phyloP scores from a whole-genome alignment of 2,329 filamentous ascomycete genomes.

The Lecanosticta acicola region DNA sequence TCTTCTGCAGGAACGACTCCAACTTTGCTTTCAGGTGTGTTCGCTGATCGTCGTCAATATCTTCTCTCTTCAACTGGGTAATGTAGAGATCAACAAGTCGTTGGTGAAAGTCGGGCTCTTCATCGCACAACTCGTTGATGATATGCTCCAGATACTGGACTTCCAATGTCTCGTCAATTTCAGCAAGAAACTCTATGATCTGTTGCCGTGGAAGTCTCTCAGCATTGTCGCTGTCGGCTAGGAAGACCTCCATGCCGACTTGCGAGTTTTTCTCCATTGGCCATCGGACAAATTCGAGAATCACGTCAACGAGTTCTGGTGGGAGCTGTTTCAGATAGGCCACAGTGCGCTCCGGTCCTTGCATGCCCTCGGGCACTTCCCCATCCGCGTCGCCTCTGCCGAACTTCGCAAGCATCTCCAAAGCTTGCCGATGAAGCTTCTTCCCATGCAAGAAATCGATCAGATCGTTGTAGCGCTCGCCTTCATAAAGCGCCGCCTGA shows the following conservation, averaged over 20 bases:
- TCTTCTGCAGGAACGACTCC: conserved; percentile 68
- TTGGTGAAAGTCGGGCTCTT: conserved; percentile 82
- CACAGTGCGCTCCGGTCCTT: conserved; percentile 77
- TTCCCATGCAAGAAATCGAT: conserved; percentile 98
- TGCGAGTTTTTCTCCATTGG: conserved; percentile 66
- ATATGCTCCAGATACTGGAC: conserved; percentile 85
- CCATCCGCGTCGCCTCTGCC: conserved; percentile 53
- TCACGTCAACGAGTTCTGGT: conserved; percentile 80
- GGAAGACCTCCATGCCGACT: conserved; percentile 85
- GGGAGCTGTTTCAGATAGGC: conserved; percentile 85
- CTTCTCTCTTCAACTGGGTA: conserved; percentile 41
- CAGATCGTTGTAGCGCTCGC: conserved; percentile 81
- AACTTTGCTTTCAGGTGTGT: conserved; percentile 51
- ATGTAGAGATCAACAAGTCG: conserved; percentile 69
- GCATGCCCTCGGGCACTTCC: conserved; percentile 51
- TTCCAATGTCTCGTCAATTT: conserved; percentile 65
- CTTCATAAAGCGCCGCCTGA: conserved; percentile 84
- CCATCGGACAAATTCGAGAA: conserved; percentile 89
- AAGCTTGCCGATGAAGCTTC: conserved; percentile 78
- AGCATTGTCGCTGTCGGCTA: conserved; percentile 89
- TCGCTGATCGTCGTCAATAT: conserved; percentile 32
- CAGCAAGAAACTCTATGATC: conserved; percentile 68
- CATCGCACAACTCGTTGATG: conserved; percentile 78
- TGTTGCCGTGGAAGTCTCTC: conserved; percentile 75
- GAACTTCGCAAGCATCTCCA: conserved; percentile 76